Percentiles rank a stretch among this genome's conserved stretches.
phyloP scores from a whole-genome alignment of 495 filamentous ascomycete genomes.

The Podospora pseudopauciseta region DNA sequence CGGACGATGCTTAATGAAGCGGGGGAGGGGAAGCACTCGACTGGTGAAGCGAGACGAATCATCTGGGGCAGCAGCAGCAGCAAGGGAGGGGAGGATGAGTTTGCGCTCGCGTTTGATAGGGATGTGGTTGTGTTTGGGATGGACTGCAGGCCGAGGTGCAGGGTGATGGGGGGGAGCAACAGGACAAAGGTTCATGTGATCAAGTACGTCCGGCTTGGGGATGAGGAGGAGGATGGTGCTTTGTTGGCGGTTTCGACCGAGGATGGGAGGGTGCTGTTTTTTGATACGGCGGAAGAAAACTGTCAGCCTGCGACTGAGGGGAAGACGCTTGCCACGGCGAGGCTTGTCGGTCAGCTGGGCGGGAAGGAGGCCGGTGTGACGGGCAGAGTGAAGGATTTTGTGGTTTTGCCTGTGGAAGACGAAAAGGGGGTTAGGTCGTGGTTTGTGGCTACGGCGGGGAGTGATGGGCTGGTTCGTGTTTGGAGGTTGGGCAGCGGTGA shows the following conservation, averaged over 20 bases:
- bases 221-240: slow-evolving; percentile 36
- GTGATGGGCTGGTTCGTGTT: slow-evolving; percentile 74
- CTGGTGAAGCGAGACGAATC: slow-evolving; percentile 80
- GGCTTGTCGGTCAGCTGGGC: slow-evolving; percentile 70
- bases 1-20: slow-evolving; percentile 61
- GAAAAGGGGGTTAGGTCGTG: slow-evolving; percentile 41
- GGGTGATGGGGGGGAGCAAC: slow-evolving; percentile 57
- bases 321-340: slow-evolving; percentile 45
- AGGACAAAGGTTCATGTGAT: slow-evolving; percentile 79
- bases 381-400: slow-evolving; percentile 86
- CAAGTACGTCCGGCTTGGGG: slow-evolving; percentile 56
- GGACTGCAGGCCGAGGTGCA: slow-evolving; percentile 75
- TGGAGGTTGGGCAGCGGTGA: slow-evolving; percentile 59
- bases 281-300: slow-evolving; percentile 55
- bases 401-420: slow-evolving; percentile 49
- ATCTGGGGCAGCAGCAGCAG: slow-evolving; percentile 64
- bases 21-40: slow-evolving; percentile 70
- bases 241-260: slow-evolving; percentile 84
- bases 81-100: slow-evolving; percentile 67
- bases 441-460: slow-evolving; percentile 71
- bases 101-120: slow-evolving; percentile 82
- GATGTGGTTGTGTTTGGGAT: slow-evolving; percentile 82
- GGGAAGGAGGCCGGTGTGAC: slow-evolving; percentile 62
- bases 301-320: slow-evolving; percentile 21
- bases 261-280: slow-evolving; percentile 85